Percentiles rank a stretch among this genome's conserved stretches.
These are phyloP conservation scores for Colletotrichum orchidophilum DNA, from an alignment of 2,329 filamentous ascomycete species.

Conservation along the genomic window DNA sequence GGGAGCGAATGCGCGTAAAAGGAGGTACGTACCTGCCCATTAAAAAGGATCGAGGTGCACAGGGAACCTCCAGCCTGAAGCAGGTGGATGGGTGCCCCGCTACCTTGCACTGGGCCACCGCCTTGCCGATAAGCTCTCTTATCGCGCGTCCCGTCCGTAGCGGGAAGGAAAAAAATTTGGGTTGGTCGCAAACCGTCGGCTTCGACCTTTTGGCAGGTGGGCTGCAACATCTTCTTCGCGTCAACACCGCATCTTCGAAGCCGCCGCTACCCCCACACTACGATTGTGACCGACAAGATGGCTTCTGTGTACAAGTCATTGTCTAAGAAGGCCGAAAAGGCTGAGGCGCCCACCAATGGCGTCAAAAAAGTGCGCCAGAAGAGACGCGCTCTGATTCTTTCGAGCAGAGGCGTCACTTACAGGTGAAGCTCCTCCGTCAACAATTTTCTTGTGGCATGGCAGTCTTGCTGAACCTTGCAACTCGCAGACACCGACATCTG, in stretches of 20 bases:
- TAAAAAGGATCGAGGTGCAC: background rate
- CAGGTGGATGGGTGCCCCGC: background rate
- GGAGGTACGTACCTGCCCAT: background rate
- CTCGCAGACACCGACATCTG: constrained; percentile 84
- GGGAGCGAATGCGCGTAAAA: background rate
- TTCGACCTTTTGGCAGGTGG: background rate
- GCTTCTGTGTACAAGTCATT: constrained; percentile 80
- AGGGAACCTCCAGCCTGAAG: background rate
- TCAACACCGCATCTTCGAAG: background rate
- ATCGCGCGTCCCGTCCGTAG: constrained; percentile 3
- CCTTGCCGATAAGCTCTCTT: constrained; percentile 17
- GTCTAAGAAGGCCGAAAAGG: constrained; percentile 66
- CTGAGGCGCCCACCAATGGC: constrained; percentile 58
- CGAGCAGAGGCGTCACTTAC: constrained; percentile 91
- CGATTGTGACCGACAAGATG: constrained; percentile 56
- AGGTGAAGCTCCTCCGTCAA: constrained; percentile 58
- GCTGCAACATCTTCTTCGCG: background rate
- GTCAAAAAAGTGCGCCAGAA: constrained; percentile 64
- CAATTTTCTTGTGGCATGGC: background rate
- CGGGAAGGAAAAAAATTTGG: background rate
- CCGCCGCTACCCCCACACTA: background rate
- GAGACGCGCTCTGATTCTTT: constrained; percentile 87
- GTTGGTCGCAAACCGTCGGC: background rate
- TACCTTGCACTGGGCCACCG: background rate
- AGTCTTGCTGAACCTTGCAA: constrained; percentile 16